Percentiles rank a stretch among this genome's conserved stretches.
phyloP scores from a whole-genome alignment of 2,329 filamentous ascomycete species.

The Metarhizium brunneum region DNA sequence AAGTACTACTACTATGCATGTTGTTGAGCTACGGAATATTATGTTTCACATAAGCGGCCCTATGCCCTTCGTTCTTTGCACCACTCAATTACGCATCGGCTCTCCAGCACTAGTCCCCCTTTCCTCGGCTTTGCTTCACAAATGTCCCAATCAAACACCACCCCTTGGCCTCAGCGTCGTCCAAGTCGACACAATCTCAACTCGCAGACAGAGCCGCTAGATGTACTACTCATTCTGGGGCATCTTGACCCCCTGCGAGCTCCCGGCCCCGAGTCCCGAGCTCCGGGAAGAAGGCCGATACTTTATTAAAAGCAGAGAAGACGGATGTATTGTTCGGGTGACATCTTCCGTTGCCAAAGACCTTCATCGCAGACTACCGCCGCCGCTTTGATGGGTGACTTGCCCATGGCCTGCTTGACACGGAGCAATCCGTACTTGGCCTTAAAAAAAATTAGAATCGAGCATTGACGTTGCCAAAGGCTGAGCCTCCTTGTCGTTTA shows the following conservation, averaged over 20 bases:
- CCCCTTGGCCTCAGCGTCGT: neutral
- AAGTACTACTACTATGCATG: neutral
- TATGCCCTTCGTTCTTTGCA: neutral
- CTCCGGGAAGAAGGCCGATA: neutral
- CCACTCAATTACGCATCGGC: neutral
- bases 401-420: no score
- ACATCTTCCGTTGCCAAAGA: no score
- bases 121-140: neutral
- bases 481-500: neutral
- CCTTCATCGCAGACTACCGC: no score
- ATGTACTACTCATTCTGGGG: conserved; percentile 1
- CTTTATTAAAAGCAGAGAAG: no score
- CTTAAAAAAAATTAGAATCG: neutral
- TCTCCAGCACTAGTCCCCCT: neutral
- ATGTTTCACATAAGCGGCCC: neutral
- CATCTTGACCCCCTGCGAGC: neutral
- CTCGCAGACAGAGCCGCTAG: conserved; percentile 4
- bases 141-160: neutral
- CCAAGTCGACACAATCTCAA: conserved; percentile 3
- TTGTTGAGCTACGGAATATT: neutral
- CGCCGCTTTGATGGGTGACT: no score
- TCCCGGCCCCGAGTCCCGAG: neutral
- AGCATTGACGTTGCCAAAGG: neutral
- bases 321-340: no score
- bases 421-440: neutral